Conservation (phyloP, 768 basidiomycete genomes). For the Suillus bovinus region DNA sequence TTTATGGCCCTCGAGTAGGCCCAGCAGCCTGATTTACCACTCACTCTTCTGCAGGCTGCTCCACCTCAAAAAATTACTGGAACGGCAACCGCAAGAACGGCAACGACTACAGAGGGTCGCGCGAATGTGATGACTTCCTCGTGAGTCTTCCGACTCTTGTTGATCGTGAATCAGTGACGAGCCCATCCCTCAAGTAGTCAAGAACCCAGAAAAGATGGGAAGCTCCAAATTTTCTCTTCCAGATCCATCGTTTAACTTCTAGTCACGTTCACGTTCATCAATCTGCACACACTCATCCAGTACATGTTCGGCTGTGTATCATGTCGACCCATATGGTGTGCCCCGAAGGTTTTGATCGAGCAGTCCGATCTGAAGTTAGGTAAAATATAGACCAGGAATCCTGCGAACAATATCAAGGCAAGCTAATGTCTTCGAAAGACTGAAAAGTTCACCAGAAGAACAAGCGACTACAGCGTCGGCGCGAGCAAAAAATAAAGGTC, state of each 20-base stretch:
- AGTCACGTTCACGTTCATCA: slow-evolving; percentile 30
- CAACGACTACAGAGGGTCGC: slow-evolving; percentile 19
- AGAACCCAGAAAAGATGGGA: background rate
- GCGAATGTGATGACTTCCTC: slow-evolving; percentile 18
- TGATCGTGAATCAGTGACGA: background rate
- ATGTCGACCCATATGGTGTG: slow-evolving; percentile 5
- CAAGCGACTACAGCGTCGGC: slow-evolving; percentile 8
- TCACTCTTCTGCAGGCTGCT: slow-evolving; percentile 14
- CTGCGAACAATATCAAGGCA: slow-evolving; percentile 23
- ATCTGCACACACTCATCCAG: slow-evolving; percentile 30
- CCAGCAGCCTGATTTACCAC: slow-evolving; percentile 7
- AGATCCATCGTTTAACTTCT: slow-evolving; percentile 21
- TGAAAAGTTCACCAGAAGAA: slow-evolving; percentile 21
- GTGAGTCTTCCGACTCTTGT: slow-evolving; percentile 15
- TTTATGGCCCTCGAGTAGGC: too few relatives aligned
- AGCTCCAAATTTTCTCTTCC: background rate
- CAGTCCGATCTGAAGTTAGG: slow-evolving; percentile 23
- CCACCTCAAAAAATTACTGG: slow-evolving; percentile 38
- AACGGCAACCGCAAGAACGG: slow-evolving; percentile 12
- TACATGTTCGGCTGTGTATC: slow-evolving; percentile 34
- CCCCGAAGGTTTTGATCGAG: slow-evolving; percentile 12
- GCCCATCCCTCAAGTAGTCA: background rate
- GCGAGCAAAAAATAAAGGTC: slow-evolving; percentile 11
- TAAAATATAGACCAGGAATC: slow-evolving; percentile 27
- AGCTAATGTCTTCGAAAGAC: slow-evolving; percentile 23